A percentile compares a stretch with the other conserved stretches of the same genome.
Evolutionary conservation across 169 alveolate species (phyloP).

Genomic region (Amoebophrya sp.): DNA sequence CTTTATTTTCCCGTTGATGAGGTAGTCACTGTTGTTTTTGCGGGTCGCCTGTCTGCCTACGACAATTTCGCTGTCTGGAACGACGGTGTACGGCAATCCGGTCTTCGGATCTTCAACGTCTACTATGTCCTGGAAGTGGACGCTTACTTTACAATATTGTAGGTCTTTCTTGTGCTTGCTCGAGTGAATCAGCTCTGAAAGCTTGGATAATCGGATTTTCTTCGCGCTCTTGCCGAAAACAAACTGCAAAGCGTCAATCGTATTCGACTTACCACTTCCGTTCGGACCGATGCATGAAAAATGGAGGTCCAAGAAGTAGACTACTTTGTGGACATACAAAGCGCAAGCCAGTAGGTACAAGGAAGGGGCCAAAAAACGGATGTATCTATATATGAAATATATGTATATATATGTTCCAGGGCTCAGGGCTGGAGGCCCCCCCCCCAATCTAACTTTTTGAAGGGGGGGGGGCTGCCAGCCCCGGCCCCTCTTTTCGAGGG

Average conservation of each 20-base stretch:
- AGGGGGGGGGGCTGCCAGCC: too few relatives aligned
- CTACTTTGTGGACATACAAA: too few relatives aligned
- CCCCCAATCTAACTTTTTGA: too few relatives aligned
- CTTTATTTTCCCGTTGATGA: background rate
- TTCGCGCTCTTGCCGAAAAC: slow-evolving; percentile 95
- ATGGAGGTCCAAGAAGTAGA: too few relatives aligned
- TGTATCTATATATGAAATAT: too few relatives aligned
- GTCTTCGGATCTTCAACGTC: background rate
- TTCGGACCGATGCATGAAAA: slow-evolving; percentile 86
- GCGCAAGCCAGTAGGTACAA: too few relatives aligned
- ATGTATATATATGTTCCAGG: too few relatives aligned
- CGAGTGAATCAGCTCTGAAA: slow-evolving; percentile 86
- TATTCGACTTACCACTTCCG: slow-evolving; percentile 99
- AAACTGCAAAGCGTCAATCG: slow-evolving; percentile 96
- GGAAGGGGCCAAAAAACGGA: too few relatives aligned
- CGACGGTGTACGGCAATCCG: background rate
- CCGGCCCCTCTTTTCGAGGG: too few relatives aligned
- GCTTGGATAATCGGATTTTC: slow-evolving; percentile 88
- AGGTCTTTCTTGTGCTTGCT: background rate
- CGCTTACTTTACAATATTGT: background rate
- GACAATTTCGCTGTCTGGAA: background rate
- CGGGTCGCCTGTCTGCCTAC: background rate
- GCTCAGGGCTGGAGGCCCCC: too few relatives aligned
- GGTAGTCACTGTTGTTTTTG: background rate
- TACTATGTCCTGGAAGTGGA: background rate